These are phyloP conservation scores for Pseudogymnoascus sp. DNA, from an alignment of 2,329 filamentous ascomycete genomes.

Conservation along the genomic window DNA sequence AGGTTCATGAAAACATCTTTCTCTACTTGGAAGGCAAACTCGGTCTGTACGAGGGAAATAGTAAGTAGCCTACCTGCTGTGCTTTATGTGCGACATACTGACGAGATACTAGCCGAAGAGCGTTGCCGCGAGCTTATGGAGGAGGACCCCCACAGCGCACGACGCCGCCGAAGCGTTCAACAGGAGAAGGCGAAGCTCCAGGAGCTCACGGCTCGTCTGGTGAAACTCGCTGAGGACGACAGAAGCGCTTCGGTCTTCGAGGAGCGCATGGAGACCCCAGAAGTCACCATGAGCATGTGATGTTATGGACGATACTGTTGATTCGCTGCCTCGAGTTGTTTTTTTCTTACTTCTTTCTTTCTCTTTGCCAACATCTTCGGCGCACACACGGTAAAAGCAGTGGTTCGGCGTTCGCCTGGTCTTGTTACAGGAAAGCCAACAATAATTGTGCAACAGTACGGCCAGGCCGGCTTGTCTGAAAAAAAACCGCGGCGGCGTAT, in stretches of 20 bases:
- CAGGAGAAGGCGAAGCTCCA: conserved; percentile 12
- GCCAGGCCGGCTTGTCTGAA: not conserved
- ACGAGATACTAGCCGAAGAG: conserved; percentile 11
- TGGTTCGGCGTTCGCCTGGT: not conserved
- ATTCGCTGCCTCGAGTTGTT: not conserved
- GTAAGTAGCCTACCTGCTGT: conserved; percentile 12
- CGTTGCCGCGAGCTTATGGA: conserved; percentile 15
- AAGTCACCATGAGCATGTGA: not conserved
- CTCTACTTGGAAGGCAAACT: conserved; percentile 16
- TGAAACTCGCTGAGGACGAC: conserved; percentile 10
- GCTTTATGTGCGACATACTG: not conserved
- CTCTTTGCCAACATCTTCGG: not conserved
- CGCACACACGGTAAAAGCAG: not conserved
- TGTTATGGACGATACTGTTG: not conserved
- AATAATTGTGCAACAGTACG: not conserved
- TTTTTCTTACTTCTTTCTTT: not conserved
- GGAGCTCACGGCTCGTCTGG: conserved; percentile 10
- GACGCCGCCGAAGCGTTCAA: conserved; percentile 1
- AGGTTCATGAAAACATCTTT: conserved; percentile 11
- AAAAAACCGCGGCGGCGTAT: not conserved
- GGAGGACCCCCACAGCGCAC: conserved; percentile 11
- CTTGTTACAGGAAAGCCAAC: not conserved
- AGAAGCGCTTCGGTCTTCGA: not conserved
- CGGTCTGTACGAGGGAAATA: conserved; percentile 10
- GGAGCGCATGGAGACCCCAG: not conserved